Evolutionary conservation across 495 filamentous ascomycete genomes (phyloP).

Genomic region (Sphaerosporella brunnea): DNA sequence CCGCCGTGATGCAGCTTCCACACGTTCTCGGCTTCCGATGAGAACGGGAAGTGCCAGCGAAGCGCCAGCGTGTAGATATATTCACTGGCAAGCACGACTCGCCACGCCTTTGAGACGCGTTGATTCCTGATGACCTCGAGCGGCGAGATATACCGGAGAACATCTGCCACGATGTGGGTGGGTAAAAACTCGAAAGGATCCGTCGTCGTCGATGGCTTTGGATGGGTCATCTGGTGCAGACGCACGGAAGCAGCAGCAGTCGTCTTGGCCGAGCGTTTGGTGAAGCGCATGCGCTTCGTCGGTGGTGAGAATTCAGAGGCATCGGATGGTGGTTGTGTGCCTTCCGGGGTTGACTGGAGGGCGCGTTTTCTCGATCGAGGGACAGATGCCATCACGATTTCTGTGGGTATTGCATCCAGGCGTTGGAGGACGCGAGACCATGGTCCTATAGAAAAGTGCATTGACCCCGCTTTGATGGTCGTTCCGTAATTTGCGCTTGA

Average conservation of each 20-base stretch:
- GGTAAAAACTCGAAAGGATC: constrained; percentile 14
- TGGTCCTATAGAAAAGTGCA: no score
- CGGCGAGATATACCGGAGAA: constrained; percentile 15
- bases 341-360: not conserved
- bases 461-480: no score
- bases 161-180: constrained; percentile 15
- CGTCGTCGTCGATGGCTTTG: not conserved
- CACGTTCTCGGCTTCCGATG: constrained; percentile 9
- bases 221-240: not conserved
- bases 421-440: not conserved
- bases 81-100: constrained; percentile 12
- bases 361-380: not conserved
- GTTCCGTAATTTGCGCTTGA: no score
- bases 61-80: constrained; percentile 19
- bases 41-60: constrained; percentile 16
- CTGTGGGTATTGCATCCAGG: not conserved
- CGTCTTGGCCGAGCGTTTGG: not conserved
- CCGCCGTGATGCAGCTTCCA: not conserved
- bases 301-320: not conserved
- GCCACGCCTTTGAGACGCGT: constrained; percentile 15
- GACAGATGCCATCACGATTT: not conserved
- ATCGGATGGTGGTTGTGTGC: not conserved
- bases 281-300: not conserved
- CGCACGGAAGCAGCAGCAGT: not conserved
- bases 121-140: constrained; percentile 19